Evolutionary conservation across 257 asterid species (phyloP).

Genomic region (Fraxinus cuspidata): DNA sequence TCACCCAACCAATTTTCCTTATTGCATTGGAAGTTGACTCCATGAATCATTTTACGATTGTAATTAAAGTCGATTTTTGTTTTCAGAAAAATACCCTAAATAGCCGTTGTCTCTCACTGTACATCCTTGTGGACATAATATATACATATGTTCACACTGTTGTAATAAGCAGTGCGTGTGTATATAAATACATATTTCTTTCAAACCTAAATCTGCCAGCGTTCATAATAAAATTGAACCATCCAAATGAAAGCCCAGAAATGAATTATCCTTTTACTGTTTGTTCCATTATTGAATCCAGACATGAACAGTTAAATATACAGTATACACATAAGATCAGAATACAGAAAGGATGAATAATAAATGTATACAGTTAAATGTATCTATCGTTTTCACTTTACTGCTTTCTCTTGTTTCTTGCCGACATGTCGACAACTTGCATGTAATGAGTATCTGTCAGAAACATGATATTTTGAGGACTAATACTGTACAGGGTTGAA

Average conservation of each 20-base stretch:
- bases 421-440: constrained; percentile 9
- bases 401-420: constrained; percentile 7
- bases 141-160: neutral
- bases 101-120: no score
- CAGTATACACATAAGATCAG: neutral
- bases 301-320: neutral
- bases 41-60: neutral
- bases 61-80: no score
- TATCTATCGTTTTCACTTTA: constrained; percentile 7
- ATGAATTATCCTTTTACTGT: constrained; percentile 22
- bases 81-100: no score
- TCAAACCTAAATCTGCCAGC: constrained; percentile 20
- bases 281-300: constrained; percentile 27
- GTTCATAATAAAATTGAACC: constrained; percentile 29
- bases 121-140: neutral
- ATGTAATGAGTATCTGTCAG: constrained; percentile 5
- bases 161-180: neutral
- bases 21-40: neutral
- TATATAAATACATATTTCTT: constrained; percentile 23
- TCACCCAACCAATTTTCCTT: no score
- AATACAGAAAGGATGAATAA: neutral
- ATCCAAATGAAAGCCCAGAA: constrained; percentile 28
- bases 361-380: neutral
- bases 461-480: neutral
- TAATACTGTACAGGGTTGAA: neutral